Evolutionary conservation across 768 basidiomycete genomes (phyloP).

Genomic region (Auricularia sp.): DNA sequence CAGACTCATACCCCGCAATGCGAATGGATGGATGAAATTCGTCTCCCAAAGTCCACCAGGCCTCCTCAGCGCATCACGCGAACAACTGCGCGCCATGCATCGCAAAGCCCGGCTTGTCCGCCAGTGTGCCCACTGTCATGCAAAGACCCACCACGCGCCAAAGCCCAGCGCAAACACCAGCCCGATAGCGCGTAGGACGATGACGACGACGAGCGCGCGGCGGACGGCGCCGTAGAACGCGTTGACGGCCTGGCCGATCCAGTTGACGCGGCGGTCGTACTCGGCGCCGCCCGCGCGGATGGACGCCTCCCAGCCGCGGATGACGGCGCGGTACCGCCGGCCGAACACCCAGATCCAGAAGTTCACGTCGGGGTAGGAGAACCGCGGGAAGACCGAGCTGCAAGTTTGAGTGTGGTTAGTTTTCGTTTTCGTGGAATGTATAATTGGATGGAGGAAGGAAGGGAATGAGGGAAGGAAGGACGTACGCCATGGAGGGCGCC

Average conservation of each 20-base stretch:
- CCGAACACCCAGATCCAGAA: constrained; percentile 99
- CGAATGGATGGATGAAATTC: no score
- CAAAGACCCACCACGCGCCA: constrained; percentile 72
- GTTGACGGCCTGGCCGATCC: constrained; percentile 86
- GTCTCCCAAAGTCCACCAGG: no score
- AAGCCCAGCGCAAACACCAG: constrained; percentile 59
- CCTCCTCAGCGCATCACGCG: no score
- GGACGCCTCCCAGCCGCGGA: constrained; percentile 90
- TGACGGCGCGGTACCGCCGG: constrained; percentile 83
- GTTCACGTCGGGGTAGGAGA: constrained; percentile 96
- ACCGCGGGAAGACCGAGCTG: constrained; percentile 69
- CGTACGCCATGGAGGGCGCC: constrained; percentile 16
- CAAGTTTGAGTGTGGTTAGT: background rate
- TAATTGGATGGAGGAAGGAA: background rate
- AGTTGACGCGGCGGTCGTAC: constrained; percentile 77
- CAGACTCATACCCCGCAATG: no score
- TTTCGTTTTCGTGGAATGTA: no score
- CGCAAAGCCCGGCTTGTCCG: background rate
- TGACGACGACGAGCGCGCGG: constrained; percentile 89
- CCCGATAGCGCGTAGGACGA: constrained; percentile 76
- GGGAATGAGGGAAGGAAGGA: background rate
- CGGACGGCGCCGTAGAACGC: constrained; percentile 93
- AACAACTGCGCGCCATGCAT: no score
- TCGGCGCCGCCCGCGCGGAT: constrained; percentile 54
- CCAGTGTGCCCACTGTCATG: background rate